Evolutionary conservation across 352 stramenopile species (phyloP), one percentile per base, ranked within the genome.

Genomic region (Ophiocytium majus): DNA sequence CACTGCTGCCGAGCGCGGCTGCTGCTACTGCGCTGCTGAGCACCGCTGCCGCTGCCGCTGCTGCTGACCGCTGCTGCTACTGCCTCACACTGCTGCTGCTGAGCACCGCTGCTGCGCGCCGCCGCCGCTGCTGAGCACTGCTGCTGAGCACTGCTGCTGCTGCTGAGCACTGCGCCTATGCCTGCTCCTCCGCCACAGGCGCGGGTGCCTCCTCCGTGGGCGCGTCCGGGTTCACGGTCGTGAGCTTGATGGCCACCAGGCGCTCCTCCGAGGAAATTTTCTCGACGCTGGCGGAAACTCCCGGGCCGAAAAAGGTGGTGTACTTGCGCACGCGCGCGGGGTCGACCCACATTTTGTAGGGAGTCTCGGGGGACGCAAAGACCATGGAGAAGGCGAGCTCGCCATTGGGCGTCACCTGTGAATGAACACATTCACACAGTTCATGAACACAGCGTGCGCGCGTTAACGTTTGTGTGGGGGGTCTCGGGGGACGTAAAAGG

Each of bases 301-400:
- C 90, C 10, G 92, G 92, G 82, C 93, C 93, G 89, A 96, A 96
- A 87, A 94, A 95, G 28, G 89, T 93, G 79, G 93, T 91, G 80
- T 96, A 96, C 81, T 93, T 94, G 78, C 92, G 89, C 19, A 94
- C 85, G 50, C 92, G 88, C 82, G 92, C 90, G 75, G 93, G 91
- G 79, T 95, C 93, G 19, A 92, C 91, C 93, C 93, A 96, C 88
- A 93, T 91, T 87, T 94, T 94, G 90, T 92, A 96, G 37, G 93
- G 93, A 19, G 93, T 95, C 82, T 93, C 92, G 32, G 91, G 63
- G 0, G 90, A 93, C 89, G 94, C 90, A 89, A 92, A 96, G 0
- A 95, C 90, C 91, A 96, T 94, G 31, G 90, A 92, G 80, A 95
- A 95, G 0, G 50, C 83, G 33, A 91, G 88, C 83, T 91, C 86